Conservation (phyloP, 441 rosid species). For the Syzygium syzygioides region DNA sequence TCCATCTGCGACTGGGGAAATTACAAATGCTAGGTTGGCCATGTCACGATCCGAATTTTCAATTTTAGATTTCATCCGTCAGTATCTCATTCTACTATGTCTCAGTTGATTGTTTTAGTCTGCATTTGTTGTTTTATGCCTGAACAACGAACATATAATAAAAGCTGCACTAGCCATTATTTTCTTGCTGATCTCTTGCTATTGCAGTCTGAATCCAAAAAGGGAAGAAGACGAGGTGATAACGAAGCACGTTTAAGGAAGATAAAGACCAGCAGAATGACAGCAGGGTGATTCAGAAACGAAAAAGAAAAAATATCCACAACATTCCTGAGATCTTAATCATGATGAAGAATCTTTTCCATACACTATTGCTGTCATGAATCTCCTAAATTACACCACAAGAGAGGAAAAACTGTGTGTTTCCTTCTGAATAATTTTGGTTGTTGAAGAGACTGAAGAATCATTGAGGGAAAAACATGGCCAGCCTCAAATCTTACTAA, state of each 20-base stretch:
- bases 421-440: not conserved
- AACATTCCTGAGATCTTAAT: not conserved
- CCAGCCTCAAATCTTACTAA: not conserved
- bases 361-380: not conserved
- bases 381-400: not conserved
- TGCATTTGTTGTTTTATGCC: not conserved
- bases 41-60: not conserved
- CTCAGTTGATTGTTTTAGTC: not conserved
- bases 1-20: not conserved
- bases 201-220: not conserved
- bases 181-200: not conserved
- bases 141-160: not conserved
- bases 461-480: not conserved
- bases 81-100: not conserved
- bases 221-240: not conserved
- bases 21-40: not conserved
- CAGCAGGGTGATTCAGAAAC: not conserved
- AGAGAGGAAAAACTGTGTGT: not conserved
- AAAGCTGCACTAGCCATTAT: not conserved
- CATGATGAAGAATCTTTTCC: not conserved
- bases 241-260: not conserved
- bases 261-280: not conserved
- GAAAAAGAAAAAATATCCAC: not conserved
- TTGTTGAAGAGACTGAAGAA: not conserved
- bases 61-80: not conserved